Evolutionary conservation across 768 basidiomycete genomes (phyloP).

Genomic region (Panus rudis): DNA sequence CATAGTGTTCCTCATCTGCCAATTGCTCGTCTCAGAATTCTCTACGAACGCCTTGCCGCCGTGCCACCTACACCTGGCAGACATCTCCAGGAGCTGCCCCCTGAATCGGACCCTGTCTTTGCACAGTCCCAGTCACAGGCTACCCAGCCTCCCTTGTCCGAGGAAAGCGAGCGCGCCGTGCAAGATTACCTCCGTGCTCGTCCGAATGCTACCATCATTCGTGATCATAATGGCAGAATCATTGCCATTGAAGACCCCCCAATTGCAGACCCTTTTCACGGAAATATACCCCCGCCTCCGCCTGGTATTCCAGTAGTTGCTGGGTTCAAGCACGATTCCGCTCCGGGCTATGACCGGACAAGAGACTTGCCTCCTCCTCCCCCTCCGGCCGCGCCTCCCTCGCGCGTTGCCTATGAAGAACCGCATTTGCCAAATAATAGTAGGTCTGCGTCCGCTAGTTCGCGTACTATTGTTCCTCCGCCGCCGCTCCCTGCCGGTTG

Average conservation of each 20-base stretch:
- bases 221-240: conserved; percentile 43
- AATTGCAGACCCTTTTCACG: conserved; percentile 12
- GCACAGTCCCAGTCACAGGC: conserved; percentile 8
- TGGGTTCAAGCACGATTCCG: conserved; percentile 20
- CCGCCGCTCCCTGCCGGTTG: too few species aligned
- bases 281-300: conserved; percentile 15
- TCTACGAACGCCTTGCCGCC: conserved; percentile 70
- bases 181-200: conserved; percentile 45
- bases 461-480: too few species aligned
- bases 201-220: conserved; percentile 38
- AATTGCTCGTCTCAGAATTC: conserved; percentile 36
- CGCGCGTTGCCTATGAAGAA: conserved; percentile 5
- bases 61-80: conserved; percentile 48
- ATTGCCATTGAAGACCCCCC: conserved; percentile 44
- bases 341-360: conserved; percentile 19
- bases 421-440: conserved; percentile 2
- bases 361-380: conserved; percentile 33
- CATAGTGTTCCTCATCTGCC: conserved; percentile 18
- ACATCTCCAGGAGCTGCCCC: conserved; percentile 20
- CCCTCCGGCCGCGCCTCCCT: conserved; percentile 18
- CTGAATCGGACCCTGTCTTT: conserved; percentile 19
- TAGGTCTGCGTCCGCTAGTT: conserved; percentile 1
- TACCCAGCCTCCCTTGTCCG: conserved; percentile 22
- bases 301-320: conserved; percentile 18
- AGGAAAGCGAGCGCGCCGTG: conserved; percentile 41